A percentile compares a stretch with the other conserved stretches of the same genome.
Evolutionary conservation across 495 filamentous ascomycete species (phyloP).

Genomic region (Hypoxylon trugodes): DNA sequence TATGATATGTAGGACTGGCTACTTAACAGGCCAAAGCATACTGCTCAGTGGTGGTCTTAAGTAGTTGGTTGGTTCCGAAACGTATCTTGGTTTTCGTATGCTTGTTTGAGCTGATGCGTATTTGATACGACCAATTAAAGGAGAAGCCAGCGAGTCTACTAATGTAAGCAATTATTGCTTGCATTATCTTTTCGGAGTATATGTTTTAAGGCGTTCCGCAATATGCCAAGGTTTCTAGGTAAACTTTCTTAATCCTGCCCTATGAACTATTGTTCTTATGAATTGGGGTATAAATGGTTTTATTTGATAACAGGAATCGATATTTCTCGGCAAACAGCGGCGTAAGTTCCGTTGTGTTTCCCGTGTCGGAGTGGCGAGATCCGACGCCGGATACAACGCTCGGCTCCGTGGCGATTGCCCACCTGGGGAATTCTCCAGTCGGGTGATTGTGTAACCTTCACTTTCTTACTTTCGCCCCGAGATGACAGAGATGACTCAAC

Average conservation of each 20-base stretch:
- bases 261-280: no score
- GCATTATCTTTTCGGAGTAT: background rate
- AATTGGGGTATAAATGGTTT: no score
- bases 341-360: conserved; percentile 1
- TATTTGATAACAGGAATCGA: background rate
- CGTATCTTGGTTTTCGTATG: background rate
- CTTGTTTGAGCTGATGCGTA: background rate
- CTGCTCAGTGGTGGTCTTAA: conserved; percentile 65
- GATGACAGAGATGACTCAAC: conserved; percentile 13
- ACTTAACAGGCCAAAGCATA: conserved; percentile 71
- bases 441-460: conserved; percentile 10
- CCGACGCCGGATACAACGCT: conserved; percentile 21
- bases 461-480: background rate
- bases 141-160: background rate
- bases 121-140: background rate
- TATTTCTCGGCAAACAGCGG: conserved; percentile 17
- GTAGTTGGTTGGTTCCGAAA: conserved; percentile 17
- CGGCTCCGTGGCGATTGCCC: conserved; percentile 24
- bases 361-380: conserved; percentile 23
- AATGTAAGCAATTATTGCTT: background rate
- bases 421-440: background rate
- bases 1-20: conserved; percentile 73
- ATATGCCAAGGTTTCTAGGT: background rate
- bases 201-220: background rate
- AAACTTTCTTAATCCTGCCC: no score